Conservation (phyloP, 148 eudicot species). For the Rhododendron molle region DNA sequence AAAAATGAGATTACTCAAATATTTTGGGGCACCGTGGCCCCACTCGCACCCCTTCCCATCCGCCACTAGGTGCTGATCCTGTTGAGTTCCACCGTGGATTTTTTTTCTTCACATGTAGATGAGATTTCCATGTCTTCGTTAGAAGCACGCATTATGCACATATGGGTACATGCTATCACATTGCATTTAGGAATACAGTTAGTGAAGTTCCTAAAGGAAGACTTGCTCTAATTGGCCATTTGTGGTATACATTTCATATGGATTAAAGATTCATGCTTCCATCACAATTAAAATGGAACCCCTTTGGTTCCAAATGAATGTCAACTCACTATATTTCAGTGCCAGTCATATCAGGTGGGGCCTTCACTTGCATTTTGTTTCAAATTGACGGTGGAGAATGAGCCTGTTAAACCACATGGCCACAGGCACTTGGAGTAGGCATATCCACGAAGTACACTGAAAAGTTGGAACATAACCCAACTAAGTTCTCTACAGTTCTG, state of each 20-base stretch:
- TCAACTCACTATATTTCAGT: not conserved
- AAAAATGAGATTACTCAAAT: not conserved
- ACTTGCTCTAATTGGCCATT: not conserved
- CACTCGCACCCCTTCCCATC: not conserved
- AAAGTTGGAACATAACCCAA: not conserved
- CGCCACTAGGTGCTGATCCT: not conserved
- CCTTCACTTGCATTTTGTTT: not conserved
- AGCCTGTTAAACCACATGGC: not conserved
- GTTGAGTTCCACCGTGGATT: not conserved
- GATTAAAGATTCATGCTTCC: not conserved
- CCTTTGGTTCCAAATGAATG: conserved; percentile 5
- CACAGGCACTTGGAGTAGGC: not conserved
- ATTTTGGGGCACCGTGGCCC: not conserved
- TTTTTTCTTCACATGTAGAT: not conserved
- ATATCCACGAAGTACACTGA: not conserved
- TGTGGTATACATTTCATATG: not conserved
- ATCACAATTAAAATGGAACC: conserved; percentile 5
- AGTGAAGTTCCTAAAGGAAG: not conserved
- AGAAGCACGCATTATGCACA: not conserved
- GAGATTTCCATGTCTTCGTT: not conserved
- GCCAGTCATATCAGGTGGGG: conserved; percentile 13
- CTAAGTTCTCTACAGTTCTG: not conserved
- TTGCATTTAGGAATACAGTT: not conserved
- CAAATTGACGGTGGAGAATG: conserved; percentile 10
- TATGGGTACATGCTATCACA: not conserved